phyloP scores from a whole-genome alignment of 345 rosid genomes.

The Mangifera indica region DNA sequence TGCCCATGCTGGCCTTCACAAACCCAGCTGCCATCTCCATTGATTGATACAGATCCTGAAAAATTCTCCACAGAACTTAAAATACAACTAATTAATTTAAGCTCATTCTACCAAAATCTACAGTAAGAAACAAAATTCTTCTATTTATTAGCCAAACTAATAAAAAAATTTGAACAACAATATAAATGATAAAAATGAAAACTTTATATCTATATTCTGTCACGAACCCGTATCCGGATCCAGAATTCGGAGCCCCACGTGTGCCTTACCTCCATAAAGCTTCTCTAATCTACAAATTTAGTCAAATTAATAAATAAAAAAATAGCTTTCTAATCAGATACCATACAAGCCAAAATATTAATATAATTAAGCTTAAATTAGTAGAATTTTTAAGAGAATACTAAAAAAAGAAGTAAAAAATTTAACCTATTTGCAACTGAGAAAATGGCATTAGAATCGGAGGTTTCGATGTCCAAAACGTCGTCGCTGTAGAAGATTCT shows the following conservation, averaged over 20 bases:
- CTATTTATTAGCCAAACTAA: not conserved
- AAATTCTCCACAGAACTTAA: conserved; percentile 57
- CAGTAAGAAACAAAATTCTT: not conserved
- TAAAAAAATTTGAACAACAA: not conserved
- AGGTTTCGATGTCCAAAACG: too few species aligned
- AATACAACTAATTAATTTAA: not conserved
- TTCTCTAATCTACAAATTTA: conserved; percentile 64
- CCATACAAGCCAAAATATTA: too few species aligned
- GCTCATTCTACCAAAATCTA: not conserved
- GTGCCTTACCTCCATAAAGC: conserved; percentile 78
- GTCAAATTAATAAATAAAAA: not conserved
- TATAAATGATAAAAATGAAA: not conserved
- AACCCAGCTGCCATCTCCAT: conserved; percentile 76
- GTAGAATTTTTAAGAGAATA: too few species aligned
- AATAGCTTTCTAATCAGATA: too few species aligned
- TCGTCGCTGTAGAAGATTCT: too few species aligned
- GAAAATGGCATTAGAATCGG: too few species aligned
- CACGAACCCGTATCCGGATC: conserved; percentile 80
- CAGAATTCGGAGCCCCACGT: conserved; percentile 86
- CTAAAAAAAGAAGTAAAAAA: too few species aligned
- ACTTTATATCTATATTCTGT: conserved; percentile 59
- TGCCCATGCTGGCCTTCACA: conserved; percentile 48
- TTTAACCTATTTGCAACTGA: too few species aligned
- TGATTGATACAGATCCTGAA: conserved; percentile 61
- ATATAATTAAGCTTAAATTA: too few species aligned